Conservation (phyloP, 257 asterid species). For the Solanum bulbocastanum region DNA sequence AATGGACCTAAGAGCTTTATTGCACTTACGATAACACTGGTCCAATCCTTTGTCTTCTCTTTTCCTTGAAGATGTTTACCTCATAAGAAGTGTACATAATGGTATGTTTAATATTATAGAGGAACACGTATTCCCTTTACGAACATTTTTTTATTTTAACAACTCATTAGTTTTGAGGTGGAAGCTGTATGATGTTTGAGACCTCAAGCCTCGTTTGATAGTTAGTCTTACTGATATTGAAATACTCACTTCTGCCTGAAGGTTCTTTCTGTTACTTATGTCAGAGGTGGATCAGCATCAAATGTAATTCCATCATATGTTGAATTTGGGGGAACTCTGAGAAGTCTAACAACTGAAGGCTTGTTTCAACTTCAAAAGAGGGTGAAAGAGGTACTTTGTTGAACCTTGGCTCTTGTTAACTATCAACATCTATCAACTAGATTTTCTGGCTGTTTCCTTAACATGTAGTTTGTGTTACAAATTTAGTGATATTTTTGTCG, state of each 20-base stretch:
- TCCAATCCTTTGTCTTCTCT: background rate
- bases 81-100: background rate
- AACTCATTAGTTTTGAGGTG: background rate
- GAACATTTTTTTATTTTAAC: background rate
- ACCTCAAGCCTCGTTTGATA: background rate
- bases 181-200: background rate
- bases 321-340: constrained; percentile 69
- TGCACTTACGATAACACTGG: background rate
- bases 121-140: background rate
- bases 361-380: constrained; percentile 50
- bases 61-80: background rate
- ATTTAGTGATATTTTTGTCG: background rate
- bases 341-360: constrained; percentile 83
- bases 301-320: constrained; percentile 57
- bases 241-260: constrained; percentile 13
- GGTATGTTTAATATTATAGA: background rate
- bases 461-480: background rate
- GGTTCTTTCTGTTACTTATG: constrained; percentile 78
- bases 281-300: constrained; percentile 55
- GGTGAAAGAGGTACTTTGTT: constrained; percentile 55
- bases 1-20: background rate
- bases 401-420: background rate
- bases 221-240: background rate
- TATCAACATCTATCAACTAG: background rate
- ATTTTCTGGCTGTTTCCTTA: background rate